Evolutionary conservation across 1,139 yeast genomes (phyloP).

Genomic region (Diutina scorzettiae): DNA sequence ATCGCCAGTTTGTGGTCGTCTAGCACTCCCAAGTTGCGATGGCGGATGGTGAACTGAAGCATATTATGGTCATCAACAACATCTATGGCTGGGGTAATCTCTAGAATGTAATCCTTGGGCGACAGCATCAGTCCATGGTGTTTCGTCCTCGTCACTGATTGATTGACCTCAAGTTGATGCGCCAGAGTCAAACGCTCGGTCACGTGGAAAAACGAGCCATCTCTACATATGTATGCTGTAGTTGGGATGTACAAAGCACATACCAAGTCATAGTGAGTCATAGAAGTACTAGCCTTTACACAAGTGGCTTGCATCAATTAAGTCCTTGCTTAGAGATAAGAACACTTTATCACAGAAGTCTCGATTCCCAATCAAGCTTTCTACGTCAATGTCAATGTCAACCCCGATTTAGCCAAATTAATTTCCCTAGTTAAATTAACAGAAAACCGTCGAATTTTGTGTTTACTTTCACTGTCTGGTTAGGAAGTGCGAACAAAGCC

Average conservation of each 20-base stretch:
- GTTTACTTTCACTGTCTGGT: too few species aligned
- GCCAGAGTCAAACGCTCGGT: neutral
- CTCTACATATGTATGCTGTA: neutral
- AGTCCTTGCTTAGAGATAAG: too few species aligned
- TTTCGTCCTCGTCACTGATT: neutral
- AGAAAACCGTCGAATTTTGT: too few species aligned
- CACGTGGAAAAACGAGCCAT: neutral
- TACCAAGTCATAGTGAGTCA: neutral
- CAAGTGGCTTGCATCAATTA: neutral
- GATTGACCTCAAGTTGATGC: neutral
- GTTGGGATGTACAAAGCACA: neutral
- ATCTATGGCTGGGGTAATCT: slow-evolving; percentile 2
- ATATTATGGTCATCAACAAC: slow-evolving; percentile 1
- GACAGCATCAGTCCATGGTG: neutral
- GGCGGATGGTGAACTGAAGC: slow-evolving; percentile 2
- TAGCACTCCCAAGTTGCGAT: neutral
- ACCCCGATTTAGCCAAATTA: too few species aligned
- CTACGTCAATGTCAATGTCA: too few species aligned
- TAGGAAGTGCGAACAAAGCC: too few species aligned
- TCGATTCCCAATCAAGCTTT: too few species aligned
- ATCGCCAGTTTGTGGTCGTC: neutral
- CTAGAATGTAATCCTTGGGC: slow-evolving; percentile 4
- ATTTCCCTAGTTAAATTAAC: too few species aligned
- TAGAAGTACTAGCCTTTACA: too few species aligned
- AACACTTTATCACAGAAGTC: too few species aligned